Evolutionary conservation across 2,329 filamentous ascomycete genomes (phyloP).

Genomic region (Alternaria rosae): DNA sequence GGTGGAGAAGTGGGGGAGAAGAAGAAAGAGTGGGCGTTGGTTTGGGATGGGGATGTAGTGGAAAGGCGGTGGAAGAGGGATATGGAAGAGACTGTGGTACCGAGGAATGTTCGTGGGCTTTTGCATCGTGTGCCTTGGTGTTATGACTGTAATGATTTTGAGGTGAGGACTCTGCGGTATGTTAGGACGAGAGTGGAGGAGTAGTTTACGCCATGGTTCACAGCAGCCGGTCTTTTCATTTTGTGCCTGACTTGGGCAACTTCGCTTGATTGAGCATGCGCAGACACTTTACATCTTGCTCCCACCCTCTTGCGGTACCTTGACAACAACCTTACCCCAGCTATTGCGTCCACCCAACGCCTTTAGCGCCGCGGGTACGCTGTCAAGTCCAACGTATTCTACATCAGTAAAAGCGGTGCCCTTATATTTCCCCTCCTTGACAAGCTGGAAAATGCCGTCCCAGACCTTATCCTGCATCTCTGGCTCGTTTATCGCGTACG

Average conservation of each 20-base stretch:
- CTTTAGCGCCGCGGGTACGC: slow-evolving; percentile 76
- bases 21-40: slow-evolving; percentile 19
- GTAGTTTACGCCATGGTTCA: not conserved
- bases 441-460: slow-evolving; percentile 80
- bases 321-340: slow-evolving; percentile 96
- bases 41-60: slow-evolving; percentile 35
- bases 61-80: slow-evolving; percentile 16
- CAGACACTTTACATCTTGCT: slow-evolving; percentile 43
- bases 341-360: slow-evolving; percentile 82
- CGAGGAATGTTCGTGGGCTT: not conserved
- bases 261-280: not conserved
- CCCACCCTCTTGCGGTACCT: slow-evolving; percentile 69
- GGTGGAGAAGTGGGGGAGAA: not conserved
- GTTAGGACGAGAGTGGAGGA: not conserved
- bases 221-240: not conserved
- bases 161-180: slow-evolving; percentile 15
- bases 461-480: slow-evolving; percentile 77
- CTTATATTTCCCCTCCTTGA: slow-evolving; percentile 78
- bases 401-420: slow-evolving; percentile 84
- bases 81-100: not conserved
- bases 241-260: not conserved
- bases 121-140: not conserved
- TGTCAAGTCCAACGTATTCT: slow-evolving; percentile 83
- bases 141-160: slow-evolving; percentile 3
- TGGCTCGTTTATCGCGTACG: slow-evolving; percentile 76